Evolutionary conservation across 768 basidiomycete species (phyloP).

Genomic region (Hypholoma fasciculare): DNA sequence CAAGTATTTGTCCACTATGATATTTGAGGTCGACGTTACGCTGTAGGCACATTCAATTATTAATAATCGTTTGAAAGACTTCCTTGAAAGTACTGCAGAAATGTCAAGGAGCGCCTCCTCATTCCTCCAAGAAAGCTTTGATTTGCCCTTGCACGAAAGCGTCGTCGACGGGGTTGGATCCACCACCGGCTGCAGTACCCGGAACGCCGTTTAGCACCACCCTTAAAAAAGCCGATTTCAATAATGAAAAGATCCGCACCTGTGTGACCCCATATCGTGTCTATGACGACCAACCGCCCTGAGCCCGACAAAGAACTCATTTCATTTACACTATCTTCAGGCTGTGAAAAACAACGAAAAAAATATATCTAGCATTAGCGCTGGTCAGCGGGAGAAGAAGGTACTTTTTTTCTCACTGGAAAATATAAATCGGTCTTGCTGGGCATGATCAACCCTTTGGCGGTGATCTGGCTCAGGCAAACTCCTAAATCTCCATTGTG

Average conservation of each 20-base stretch:
- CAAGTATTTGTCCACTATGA: neutral
- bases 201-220: too few relatives aligned
- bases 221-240: too few relatives aligned
- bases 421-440: conserved; percentile 62
- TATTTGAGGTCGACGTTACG: too few relatives aligned
- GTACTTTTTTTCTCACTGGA: conserved; percentile 30
- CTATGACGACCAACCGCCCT: conserved; percentile 50
- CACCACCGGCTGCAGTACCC: conserved; percentile 40
- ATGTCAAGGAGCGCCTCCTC: neutral
- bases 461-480: conserved; percentile 42
- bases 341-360: conserved; percentile 28
- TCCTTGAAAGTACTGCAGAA: too few relatives aligned
- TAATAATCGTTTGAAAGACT: too few relatives aligned
- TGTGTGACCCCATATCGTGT: conserved; percentile 58
- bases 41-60: too few relatives aligned
- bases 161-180: conserved; percentile 36
- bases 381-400: too few relatives aligned
- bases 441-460: conserved; percentile 57
- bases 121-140: conserved; percentile 43
- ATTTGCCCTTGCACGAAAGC: conserved; percentile 41
- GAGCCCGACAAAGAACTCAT: conserved; percentile 39
- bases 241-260: conserved; percentile 29
- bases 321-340: conserved; percentile 53
- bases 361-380: neutral
- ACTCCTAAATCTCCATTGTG: conserved; percentile 42